These are phyloP conservation scores for Colletotrichum sp. DNA, from an alignment of 2,329 filamentous ascomycete genomes.

Conservation along the genomic window DNA sequence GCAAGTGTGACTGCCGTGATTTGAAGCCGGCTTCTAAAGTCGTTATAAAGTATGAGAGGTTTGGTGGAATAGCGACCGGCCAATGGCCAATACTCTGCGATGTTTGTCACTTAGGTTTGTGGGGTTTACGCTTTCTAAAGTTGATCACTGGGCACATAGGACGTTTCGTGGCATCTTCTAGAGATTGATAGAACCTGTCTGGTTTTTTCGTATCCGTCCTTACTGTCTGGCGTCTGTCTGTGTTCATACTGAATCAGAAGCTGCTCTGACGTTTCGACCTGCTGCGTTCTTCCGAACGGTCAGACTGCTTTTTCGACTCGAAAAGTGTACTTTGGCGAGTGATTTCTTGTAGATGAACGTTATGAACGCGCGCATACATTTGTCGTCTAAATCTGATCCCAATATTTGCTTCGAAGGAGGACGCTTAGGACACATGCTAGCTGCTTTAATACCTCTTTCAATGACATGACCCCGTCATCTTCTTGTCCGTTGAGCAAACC, in stretches of 20 bases:
- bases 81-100: no score
- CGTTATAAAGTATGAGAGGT: background rate
- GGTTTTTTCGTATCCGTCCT: background rate
- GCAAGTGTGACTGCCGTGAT: no score
- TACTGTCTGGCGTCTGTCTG: background rate
- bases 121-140: background rate
- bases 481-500: no score
- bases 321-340: background rate
- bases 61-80: background rate
- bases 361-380: background rate
- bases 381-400: rapidly evolving
- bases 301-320: background rate
- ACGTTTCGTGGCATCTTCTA: background rate
- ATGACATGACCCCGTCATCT: no score
- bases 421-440: no score
- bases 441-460: rapidly evolving
- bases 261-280: background rate
- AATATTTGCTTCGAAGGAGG: background rate
- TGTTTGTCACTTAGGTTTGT: no score
- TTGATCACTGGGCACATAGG: background rate
- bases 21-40: background rate
- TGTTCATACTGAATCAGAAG: background rate
- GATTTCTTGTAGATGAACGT: background rate
- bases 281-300: background rate
- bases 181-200: background rate